Evolutionary conservation across 306 rosid species (phyloP).

Genomic region (Cyclanthera cordifolia): DNA sequence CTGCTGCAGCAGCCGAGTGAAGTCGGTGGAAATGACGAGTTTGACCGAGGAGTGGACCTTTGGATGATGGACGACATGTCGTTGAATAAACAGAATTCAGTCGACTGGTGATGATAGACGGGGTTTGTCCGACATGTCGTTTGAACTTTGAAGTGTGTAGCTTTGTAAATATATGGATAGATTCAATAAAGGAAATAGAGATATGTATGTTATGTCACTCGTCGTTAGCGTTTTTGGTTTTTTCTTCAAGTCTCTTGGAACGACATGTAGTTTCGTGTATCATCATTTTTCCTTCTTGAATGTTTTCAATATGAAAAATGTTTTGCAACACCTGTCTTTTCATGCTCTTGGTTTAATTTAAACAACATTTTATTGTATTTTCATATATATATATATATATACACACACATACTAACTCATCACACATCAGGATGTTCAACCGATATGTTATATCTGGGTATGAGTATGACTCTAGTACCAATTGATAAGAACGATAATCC

Average conservation of each 20-base stretch:
- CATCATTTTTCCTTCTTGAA: too few relatives aligned
- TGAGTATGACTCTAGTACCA: too few relatives aligned
- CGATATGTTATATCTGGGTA: too few relatives aligned
- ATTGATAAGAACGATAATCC: too few relatives aligned
- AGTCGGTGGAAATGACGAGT: constrained; percentile 11
- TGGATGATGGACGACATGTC: constrained; percentile 60
- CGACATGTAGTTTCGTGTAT: constrained; percentile 7
- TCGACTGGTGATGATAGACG: neutral
- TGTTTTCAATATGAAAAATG: constrained; percentile 3
- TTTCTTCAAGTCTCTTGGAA: neutral
- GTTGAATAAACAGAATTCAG: constrained; percentile 17
- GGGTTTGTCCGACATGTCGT: neutral
- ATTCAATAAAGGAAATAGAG: too few relatives aligned
- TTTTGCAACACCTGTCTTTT: too few relatives aligned
- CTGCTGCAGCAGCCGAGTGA: constrained; percentile 1
- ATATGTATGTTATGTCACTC: too few relatives aligned
- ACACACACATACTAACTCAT: too few relatives aligned
- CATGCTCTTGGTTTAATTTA: too few relatives aligned
- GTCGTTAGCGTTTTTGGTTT: neutral
- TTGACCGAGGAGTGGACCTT: constrained; percentile 20
- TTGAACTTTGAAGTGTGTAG: neutral
- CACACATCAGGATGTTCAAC: too few relatives aligned
- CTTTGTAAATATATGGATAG: neutral
- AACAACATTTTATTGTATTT: too few relatives aligned
- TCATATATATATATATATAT: too few relatives aligned